phyloP scores from a whole-genome alignment of 768 basidiomycete genomes.

The Pleurotus sapidus region DNA sequence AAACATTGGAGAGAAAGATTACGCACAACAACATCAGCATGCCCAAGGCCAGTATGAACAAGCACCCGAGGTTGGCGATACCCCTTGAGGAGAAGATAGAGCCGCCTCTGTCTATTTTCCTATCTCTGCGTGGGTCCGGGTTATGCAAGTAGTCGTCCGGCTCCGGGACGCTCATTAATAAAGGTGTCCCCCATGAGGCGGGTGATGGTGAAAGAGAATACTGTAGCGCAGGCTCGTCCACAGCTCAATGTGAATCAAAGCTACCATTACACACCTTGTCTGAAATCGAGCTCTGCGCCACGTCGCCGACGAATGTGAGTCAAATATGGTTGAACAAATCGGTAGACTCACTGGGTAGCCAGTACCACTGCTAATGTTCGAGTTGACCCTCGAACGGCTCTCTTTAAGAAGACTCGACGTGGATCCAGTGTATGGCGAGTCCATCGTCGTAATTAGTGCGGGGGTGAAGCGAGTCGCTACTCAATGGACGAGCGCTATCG shows the following conservation, averaged over 20 bases:
- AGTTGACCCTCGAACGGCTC: constrained; percentile 2
- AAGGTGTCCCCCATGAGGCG: constrained; percentile 44
- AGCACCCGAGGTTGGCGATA: constrained; percentile 63
- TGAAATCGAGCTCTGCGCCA: constrained; percentile 6
- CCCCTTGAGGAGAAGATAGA: constrained; percentile 61
- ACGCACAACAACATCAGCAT: constrained; percentile 56
- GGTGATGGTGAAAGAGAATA: constrained; percentile 42
- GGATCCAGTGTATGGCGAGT: constrained; percentile 4
- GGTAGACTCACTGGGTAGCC: constrained; percentile 2
- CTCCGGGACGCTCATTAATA: constrained; percentile 44
- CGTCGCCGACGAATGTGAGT: not conserved
- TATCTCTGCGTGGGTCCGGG: constrained; percentile 54
- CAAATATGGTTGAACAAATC: not conserved
- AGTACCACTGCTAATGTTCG: not conserved
- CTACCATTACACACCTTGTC: constrained; percentile 6
- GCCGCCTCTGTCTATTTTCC: constrained; percentile 53
- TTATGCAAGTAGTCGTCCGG: constrained; percentile 65
- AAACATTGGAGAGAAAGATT: constrained; percentile 11
- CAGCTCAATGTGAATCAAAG: not conserved
- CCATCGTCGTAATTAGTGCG: not conserved
- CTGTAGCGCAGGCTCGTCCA: constrained; percentile 15
- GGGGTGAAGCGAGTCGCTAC: not conserved
- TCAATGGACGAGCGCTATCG: not conserved
- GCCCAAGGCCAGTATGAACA: constrained; percentile 49
- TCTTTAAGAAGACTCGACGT: not conserved